Conservation (phyloP, 1,284 basidiomycete species). For the Hortiboletus rubellus region DNA sequence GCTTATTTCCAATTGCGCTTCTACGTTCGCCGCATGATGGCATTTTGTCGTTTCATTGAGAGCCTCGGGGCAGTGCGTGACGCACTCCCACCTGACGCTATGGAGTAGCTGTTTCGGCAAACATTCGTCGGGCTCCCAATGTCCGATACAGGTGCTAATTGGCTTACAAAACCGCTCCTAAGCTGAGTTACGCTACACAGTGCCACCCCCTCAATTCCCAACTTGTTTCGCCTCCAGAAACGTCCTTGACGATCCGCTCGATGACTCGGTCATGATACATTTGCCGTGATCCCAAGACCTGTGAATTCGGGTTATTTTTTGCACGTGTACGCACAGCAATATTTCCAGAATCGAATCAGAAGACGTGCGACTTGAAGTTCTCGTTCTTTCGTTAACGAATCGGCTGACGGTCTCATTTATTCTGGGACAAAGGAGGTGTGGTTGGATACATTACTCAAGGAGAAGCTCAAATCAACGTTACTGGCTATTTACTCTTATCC, state of each 20-base stretch:
- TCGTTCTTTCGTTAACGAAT: neutral
- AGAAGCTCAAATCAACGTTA: slow-evolving; percentile 4
- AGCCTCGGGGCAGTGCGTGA: neutral
- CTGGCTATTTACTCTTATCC: neutral
- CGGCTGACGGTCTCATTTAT: too few species aligned
- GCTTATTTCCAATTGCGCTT: slow-evolving; percentile 11
- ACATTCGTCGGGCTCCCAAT: neutral
- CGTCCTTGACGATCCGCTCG: neutral
- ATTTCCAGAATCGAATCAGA: neutral
- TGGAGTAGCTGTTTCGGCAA: slow-evolving; percentile 8
- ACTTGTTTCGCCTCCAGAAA: neutral
- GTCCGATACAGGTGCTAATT: slow-evolving; percentile 5
- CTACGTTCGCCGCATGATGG: neutral
- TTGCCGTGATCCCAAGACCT: neutral
- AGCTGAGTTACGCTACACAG: slow-evolving; percentile 1
- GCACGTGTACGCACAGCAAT: slow-evolving; percentile 12
- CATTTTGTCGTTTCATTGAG: neutral
- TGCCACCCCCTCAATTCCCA: slow-evolving; percentile 3
- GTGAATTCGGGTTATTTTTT: neutral
- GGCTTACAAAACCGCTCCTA: neutral
- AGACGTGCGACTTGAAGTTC: neutral
- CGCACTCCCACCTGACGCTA: neutral
- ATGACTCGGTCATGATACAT: slow-evolving; percentile 3
- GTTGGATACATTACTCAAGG: slow-evolving; percentile 1
- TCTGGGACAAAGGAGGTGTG: neutral